These are phyloP conservation scores for Chlamydomonas schloesseri DNA, from an alignment of 139 green algal genomes.

Conservation along the genomic window DNA sequence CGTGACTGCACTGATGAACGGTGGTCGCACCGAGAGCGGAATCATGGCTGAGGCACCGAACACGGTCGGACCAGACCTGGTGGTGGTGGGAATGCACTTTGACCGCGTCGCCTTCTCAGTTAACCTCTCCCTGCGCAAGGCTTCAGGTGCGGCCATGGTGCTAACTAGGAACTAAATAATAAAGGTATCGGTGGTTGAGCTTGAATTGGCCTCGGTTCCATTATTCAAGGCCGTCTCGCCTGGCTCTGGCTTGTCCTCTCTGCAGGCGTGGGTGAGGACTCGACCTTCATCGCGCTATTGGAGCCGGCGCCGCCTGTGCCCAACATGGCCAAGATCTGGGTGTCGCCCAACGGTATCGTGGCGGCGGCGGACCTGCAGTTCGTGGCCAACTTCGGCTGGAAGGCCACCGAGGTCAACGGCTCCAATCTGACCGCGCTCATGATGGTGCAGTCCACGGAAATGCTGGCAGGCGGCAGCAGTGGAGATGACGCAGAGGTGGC, in stretches of 20 bases:
- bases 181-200: no score
- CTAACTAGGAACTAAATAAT: no score
- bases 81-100: slow-evolving; percentile 18
- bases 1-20: neutral
- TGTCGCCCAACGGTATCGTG: neutral
- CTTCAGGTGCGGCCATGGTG: neutral
- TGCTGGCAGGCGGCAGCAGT: no score
- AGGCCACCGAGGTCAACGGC: neutral
- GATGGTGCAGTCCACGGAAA: no score
- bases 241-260: no score
- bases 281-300: neutral
- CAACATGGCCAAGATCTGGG: neutral
- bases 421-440: neutral
- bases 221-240: no score
- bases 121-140: neutral
- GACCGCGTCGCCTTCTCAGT: slow-evolving; percentile 30
- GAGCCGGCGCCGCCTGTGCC: neutral
- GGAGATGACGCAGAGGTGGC: no score
- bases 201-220: no score
- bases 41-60: neutral
- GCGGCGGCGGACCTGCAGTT: neutral
- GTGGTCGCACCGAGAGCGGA: neutral
- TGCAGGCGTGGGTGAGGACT: neutral
- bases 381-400: neutral
- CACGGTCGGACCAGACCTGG: neutral